phyloP scores from a whole-genome alignment of 345 rosid species.

The Linum tenue region DNA sequence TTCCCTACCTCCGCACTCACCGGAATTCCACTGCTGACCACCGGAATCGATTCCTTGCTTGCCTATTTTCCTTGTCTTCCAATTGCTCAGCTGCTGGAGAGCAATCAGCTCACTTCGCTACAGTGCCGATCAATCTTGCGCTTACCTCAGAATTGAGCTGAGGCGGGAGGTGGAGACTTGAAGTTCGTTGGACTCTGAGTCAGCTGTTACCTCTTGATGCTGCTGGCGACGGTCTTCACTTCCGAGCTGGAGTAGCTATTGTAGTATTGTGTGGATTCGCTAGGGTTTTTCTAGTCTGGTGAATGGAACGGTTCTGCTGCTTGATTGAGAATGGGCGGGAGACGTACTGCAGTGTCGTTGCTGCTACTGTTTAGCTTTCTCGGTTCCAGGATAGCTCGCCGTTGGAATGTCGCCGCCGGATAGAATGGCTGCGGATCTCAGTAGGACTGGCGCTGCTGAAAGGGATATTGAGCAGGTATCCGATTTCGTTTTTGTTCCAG shows the following conservation, averaged over 20 bases:
- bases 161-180: not conserved
- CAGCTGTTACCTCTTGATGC: not conserved
- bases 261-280: not conserved
- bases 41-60: not conserved
- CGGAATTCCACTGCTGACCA: not conserved
- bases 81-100: not conserved
- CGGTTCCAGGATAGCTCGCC: not conserved
- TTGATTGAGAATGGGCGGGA: not conserved
- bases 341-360: not conserved
- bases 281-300: not conserved
- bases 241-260: not conserved
- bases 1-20: not conserved
- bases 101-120: not conserved
- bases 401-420: constrained; percentile 44
- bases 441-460: constrained; percentile 71
- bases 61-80: not conserved
- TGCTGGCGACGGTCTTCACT: not conserved
- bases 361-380: not conserved
- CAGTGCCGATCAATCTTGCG: not conserved
- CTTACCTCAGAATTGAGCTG: not conserved
- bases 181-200: not conserved
- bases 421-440: constrained; percentile 91
- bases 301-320: not conserved
- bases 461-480: constrained; percentile 92
- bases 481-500: not conserved